Evolutionary conservation across 108 stramenopile species (phyloP).

Genomic region (Nitzschia putrida): DNA sequence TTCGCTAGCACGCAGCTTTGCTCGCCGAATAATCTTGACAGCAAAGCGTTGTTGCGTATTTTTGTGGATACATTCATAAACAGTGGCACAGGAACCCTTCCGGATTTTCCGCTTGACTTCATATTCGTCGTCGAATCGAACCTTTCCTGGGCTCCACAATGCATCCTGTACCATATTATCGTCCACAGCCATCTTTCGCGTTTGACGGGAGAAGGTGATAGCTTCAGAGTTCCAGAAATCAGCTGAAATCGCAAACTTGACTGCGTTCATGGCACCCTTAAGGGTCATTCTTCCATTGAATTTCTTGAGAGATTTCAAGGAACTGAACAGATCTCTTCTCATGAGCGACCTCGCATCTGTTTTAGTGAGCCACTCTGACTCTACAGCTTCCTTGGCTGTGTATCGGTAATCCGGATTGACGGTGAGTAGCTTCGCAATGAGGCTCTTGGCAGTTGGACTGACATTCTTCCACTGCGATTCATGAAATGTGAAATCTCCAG

Average conservation of each 20-base stretch:
- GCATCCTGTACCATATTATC: constrained; percentile 37
- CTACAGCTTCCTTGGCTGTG: constrained; percentile 64
- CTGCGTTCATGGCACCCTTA: constrained; percentile 63
- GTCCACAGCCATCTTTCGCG: constrained; percentile 14
- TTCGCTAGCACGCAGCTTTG: constrained; percentile 18
- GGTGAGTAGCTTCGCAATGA: constrained; percentile 68
- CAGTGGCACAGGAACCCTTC: constrained; percentile 88
- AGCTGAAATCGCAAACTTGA: constrained; percentile 40
- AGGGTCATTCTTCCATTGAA: constrained; percentile 19
- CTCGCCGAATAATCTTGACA: constrained; percentile 39
- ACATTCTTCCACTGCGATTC: constrained; percentile 69
- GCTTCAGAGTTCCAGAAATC: constrained; percentile 53
- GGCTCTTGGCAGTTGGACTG: constrained; percentile 69
- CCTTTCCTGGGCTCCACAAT: constrained; percentile 13
- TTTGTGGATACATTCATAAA: constrained; percentile 54
- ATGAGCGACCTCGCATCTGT: constrained; percentile 20
- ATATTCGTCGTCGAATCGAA: constrained; percentile 61
- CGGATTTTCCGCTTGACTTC: constrained; percentile 52
- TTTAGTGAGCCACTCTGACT: constrained; percentile 67
- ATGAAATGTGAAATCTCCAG: constrained; percentile 72
- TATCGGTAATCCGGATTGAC: constrained; percentile 69
- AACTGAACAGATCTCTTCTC: constrained; percentile 42
- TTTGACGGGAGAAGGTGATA: constrained; percentile 28
- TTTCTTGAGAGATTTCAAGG: constrained; percentile 35
- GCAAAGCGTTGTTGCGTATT: constrained; percentile 29